Evolutionary conservation across 169 alveolate species (phyloP).

Genomic region (Cryptosporidium ubiquitum): DNA sequence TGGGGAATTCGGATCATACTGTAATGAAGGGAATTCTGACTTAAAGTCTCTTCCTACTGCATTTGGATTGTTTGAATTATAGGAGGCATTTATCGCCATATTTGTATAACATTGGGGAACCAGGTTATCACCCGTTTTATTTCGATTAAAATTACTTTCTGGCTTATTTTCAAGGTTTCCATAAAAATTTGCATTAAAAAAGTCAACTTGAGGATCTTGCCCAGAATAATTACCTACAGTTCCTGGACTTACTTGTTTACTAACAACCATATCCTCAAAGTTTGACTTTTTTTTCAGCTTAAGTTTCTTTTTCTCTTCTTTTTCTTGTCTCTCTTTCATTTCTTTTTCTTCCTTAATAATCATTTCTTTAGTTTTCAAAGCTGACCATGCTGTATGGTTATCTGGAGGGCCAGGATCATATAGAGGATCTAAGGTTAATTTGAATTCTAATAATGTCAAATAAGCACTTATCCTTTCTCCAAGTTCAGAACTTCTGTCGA

Average conservation of each 20-base stretch:
- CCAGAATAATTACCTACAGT: background rate
- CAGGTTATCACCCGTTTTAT: background rate
- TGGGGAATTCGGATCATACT: slow-evolving; percentile 40
- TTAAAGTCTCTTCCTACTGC: slow-evolving; percentile 35
- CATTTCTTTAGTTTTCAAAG: slow-evolving; percentile 74
- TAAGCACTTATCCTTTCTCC: slow-evolving; percentile 75
- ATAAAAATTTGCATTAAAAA: slow-evolving; percentile 26
- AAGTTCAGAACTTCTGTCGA: slow-evolving; percentile 76
- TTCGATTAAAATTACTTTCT: background rate
- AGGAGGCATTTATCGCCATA: slow-evolving; percentile 56
- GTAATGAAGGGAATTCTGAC: slow-evolving; percentile 58
- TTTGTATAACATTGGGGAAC: slow-evolving; percentile 48
- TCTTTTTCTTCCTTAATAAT: slow-evolving; percentile 23
- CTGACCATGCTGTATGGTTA: slow-evolving; percentile 81
- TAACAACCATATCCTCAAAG: slow-evolving; percentile 37
- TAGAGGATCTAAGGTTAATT: slow-evolving; percentile 78
- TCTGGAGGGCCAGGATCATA: slow-evolving; percentile 84
- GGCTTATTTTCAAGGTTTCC: slow-evolving; percentile 5
- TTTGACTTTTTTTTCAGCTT: slow-evolving; percentile 20
- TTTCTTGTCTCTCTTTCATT: slow-evolving; percentile 35
- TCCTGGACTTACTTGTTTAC: slow-evolving; percentile 6
- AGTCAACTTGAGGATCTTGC: slow-evolving; percentile 69
- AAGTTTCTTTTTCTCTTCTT: background rate
- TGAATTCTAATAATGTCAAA: slow-evolving; percentile 78
- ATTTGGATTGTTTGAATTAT: slow-evolving; percentile 16